Conservation (phyloP, 2,329 filamentous ascomycete species). For the Fusarium staphyleae region DNA sequence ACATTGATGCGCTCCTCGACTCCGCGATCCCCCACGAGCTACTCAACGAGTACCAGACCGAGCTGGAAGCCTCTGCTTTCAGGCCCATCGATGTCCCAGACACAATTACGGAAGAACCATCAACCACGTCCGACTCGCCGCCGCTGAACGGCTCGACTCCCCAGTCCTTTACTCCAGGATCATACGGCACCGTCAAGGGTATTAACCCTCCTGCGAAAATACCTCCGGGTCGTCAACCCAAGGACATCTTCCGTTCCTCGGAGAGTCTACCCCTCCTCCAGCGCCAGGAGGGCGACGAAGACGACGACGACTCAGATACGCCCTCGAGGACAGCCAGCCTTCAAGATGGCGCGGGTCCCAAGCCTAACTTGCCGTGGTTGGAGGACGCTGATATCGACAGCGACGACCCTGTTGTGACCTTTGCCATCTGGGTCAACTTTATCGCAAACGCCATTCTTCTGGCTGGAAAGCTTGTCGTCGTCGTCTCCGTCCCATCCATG, state of each 20-base stretch:
- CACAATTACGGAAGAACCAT: conserved; percentile 77
- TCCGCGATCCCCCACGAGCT: conserved; percentile 91
- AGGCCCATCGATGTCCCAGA: conserved; percentile 68
- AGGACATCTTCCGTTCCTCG: conserved; percentile 81
- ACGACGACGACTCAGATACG: conserved; percentile 46
- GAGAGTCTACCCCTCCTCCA: conserved; percentile 72
- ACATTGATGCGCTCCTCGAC: conserved; percentile 89
- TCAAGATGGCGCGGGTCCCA: conserved; percentile 47
- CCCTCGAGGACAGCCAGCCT: conserved; percentile 30
- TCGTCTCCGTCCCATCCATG: conserved; percentile 79
- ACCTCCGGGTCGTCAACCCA: conserved; percentile 80
- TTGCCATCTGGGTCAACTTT: conserved; percentile 89
- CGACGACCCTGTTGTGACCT: conserved; percentile 76
- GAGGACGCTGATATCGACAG: conserved; percentile 77
- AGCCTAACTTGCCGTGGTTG: conserved; percentile 71
- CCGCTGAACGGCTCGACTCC: conserved; percentile 37
- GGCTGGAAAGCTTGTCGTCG: conserved; percentile 77
- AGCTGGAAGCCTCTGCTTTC: conserved; percentile 63
- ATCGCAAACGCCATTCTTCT: conserved; percentile 78
- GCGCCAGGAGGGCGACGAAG: conserved; percentile 54
- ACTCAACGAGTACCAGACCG: conserved; percentile 82
- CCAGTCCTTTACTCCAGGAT: conserved; percentile 33
- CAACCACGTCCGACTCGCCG: conserved; percentile 41
- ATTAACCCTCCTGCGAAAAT: conserved; percentile 43
- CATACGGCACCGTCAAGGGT: conserved; percentile 43